These are phyloP conservation scores for Phytopythium oedochilum DNA, from an alignment of 352 stramenopile species.

Conservation along the genomic window DNA sequence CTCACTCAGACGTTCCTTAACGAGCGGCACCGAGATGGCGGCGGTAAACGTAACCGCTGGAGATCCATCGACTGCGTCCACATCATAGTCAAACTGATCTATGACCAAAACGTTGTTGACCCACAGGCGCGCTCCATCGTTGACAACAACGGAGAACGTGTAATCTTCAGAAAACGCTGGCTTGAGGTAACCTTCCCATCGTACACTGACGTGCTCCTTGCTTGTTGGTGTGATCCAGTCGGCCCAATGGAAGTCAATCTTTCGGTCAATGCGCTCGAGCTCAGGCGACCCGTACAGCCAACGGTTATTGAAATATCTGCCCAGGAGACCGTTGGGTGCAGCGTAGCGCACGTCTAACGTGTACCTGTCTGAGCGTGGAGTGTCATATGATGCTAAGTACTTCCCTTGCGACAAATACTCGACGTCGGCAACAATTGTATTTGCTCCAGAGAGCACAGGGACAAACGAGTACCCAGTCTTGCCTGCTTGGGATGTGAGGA, in stretches of 20 bases:
- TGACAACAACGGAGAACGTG: conserved; percentile 81
- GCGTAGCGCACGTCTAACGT: conserved; percentile 79
- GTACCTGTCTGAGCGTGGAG: conserved; percentile 84
- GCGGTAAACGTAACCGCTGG: conserved; percentile 20
- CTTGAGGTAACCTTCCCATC: conserved; percentile 92
- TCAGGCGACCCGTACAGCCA: conserved; percentile 89
- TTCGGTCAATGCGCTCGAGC: conserved; percentile 80
- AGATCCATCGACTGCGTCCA: conserved; percentile 14
- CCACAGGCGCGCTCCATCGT: conserved; percentile 90
- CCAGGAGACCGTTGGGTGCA: conserved; percentile 75
- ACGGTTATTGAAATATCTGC: conserved; percentile 95
- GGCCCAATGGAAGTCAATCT: conserved; percentile 92
- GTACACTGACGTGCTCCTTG: conserved; percentile 93
- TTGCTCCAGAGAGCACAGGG: conserved; percentile 43
- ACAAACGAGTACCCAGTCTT: conserved; percentile 67
- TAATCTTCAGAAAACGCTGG: conserved; percentile 88
- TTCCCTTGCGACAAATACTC: conserved; percentile 56
- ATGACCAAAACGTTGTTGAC: conserved; percentile 39
- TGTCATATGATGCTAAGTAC: conserved; percentile 89
- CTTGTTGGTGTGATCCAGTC: conserved; percentile 88
- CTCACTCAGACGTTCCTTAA: conserved; percentile 71
- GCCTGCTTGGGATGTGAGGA: conserved; percentile 34
- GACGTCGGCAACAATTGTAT: conserved; percentile 57
- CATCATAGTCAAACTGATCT: conserved; percentile 49
- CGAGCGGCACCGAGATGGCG: conserved; percentile 43